phyloP scores from a whole-genome alignment of 208 protist species.

The Strigomonas culicis region DNA sequence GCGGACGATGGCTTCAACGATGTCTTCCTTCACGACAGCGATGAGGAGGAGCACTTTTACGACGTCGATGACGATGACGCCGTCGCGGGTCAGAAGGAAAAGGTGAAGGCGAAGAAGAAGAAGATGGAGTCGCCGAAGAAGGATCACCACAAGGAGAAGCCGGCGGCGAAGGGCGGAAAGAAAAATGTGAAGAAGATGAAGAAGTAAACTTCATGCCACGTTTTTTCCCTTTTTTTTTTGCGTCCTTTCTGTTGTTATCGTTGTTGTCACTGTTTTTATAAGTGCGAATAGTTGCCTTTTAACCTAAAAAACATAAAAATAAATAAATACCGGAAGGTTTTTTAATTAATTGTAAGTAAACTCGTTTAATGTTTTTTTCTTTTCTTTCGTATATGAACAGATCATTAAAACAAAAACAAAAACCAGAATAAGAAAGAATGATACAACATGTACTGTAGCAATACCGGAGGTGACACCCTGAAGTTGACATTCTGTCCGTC shows the following conservation, averaged over 20 bases:
- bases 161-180: neutral
- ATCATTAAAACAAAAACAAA: too few species aligned
- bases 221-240: slow-evolving; percentile 6
- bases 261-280: neutral
- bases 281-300: neutral
- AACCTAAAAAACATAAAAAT: neutral
- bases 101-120: slow-evolving; percentile 4
- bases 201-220: slow-evolving; percentile 12
- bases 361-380: neutral
- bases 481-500: too few species aligned
- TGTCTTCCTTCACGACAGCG: slow-evolving; percentile 21
- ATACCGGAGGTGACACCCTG: too few species aligned
- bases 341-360: neutral
- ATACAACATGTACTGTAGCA: too few species aligned
- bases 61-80: slow-evolving; percentile 60
- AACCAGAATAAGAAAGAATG: neutral
- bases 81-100: neutral
- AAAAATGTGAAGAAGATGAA: slow-evolving; percentile 22
- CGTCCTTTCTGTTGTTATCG: neutral
- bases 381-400: too few species aligned
- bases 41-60: slow-evolving; percentile 66
- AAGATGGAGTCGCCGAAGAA: slow-evolving; percentile 30
- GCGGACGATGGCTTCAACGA: neutral
- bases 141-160: neutral
- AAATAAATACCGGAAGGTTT: neutral